Percentiles rank a stretch among this genome's conserved stretches.
Evolutionary conservation across 164 flowering plant species (phyloP).

Genomic region (Amborella trichopoda): DNA sequence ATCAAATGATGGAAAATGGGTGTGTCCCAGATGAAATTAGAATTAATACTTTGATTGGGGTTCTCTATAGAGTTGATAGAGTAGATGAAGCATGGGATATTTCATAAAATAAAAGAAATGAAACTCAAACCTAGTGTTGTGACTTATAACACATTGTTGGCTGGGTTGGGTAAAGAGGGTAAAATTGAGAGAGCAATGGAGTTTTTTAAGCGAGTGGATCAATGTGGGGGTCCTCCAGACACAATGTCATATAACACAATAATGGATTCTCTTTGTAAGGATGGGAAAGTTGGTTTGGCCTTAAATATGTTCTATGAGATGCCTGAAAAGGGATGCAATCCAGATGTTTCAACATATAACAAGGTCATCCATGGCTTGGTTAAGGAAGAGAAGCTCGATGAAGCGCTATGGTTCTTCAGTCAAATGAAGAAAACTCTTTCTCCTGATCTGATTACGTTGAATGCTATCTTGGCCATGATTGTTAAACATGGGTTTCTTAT

Average conservation of each 20-base stretch:
- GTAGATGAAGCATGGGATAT: slow-evolving; percentile 85
- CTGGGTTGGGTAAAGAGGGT: slow-evolving; percentile 72
- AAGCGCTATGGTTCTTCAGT: slow-evolving; percentile 75
- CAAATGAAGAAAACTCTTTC: slow-evolving; percentile 60
- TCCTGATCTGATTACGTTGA: slow-evolving; percentile 67
- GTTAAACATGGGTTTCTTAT: no score
- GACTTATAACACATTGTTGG: slow-evolving; percentile 76
- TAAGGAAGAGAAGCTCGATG: slow-evolving; percentile 33
- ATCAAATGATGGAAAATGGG: slow-evolving; percentile 46
- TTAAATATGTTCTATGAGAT: slow-evolving; percentile 43
- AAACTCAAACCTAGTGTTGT: slow-evolving; percentile 68
- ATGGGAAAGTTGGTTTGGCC: slow-evolving; percentile 52
- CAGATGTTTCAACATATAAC: slow-evolving; percentile 79
- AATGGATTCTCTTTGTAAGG: slow-evolving; percentile 30
- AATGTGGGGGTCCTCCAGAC: slow-evolving; percentile 16
- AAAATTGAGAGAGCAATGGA: slow-evolving; percentile 36
- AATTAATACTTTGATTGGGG: slow-evolving; percentile 66
- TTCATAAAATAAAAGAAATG: slow-evolving; percentile 49
- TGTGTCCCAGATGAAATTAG: slow-evolving; percentile 58
- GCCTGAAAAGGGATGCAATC: slow-evolving; percentile 38
- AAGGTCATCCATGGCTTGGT: slow-evolving; percentile 62
- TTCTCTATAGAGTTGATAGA: slow-evolving; percentile 65
- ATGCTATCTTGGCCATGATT: no score
- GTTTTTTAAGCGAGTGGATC: slow-evolving; percentile 27
- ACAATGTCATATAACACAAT: slow-evolving; percentile 25